These are phyloP conservation scores for Tolypocladium guangdongense DNA, from an alignment of 2,329 filamentous ascomycete genomes.

Conservation along the genomic window DNA sequence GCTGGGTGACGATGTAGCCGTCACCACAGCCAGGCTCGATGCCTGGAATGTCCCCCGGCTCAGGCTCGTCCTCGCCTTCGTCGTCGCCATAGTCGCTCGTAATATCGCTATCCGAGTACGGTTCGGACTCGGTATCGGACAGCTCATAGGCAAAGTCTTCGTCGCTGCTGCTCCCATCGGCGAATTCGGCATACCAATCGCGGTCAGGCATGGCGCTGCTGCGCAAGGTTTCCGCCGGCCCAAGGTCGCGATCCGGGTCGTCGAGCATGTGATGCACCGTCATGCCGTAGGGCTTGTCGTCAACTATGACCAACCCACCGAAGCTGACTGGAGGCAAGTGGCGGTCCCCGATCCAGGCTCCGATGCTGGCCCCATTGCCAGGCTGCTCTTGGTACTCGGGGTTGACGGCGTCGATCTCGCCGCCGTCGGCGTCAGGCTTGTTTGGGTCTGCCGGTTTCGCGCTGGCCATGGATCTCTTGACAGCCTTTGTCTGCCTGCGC, in stretches of 20 bases:
- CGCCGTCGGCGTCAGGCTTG: constrained; percentile 18
- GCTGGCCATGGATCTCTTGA: constrained; percentile 20
- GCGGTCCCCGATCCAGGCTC: constrained; percentile 73
- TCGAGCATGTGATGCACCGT: constrained; percentile 96
- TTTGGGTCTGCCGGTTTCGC: not conserved
- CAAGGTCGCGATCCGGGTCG: constrained; percentile 42
- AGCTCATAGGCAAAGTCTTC: constrained; percentile 51
- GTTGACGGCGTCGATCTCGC: constrained; percentile 44
- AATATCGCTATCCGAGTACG: constrained; percentile 36
- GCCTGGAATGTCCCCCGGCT: constrained; percentile 68
- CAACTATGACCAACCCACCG: constrained; percentile 76
- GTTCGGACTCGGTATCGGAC: constrained; percentile 49
- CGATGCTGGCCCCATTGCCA: constrained; percentile 81
- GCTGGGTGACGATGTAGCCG: constrained; percentile 77
- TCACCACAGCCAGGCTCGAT: constrained; percentile 65
- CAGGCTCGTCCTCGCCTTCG: constrained; percentile 43
- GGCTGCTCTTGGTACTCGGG: constrained; percentile 70
- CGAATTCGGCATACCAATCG: constrained; percentile 32
- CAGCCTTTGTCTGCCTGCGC: constrained; percentile 28
- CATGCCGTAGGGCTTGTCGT: constrained; percentile 81
- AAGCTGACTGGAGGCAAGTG: constrained; percentile 88
- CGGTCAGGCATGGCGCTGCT: constrained; percentile 29
- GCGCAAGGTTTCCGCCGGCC: constrained; percentile 13
- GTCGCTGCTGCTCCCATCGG: constrained; percentile 30
- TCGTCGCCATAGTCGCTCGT: constrained; percentile 42